These are phyloP conservation scores for Suillus paluster DNA, from an alignment of 768 basidiomycete species.

Conservation along the genomic window DNA sequence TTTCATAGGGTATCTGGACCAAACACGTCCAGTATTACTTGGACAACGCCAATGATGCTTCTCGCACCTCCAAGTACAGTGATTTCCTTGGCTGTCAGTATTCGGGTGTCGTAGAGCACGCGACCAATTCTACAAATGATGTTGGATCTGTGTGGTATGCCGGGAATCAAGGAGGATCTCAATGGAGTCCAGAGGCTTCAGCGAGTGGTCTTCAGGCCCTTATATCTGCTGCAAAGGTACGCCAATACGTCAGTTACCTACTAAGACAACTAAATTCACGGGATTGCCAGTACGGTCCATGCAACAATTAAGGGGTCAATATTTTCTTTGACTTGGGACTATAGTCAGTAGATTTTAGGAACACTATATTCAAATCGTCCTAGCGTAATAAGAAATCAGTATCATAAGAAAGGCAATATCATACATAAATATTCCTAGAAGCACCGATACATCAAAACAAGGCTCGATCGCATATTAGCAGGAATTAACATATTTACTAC, in stretches of 20 bases:
- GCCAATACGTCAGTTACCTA: conserved; percentile 10
- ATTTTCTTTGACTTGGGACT: background rate
- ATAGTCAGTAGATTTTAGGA: background rate
- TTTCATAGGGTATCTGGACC: conserved; percentile 48
- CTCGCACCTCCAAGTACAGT: conserved; percentile 48
- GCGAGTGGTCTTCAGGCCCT: conserved; percentile 34
- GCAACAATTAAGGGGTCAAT: background rate
- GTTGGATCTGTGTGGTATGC: conserved; percentile 45
- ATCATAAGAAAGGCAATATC: conserved; percentile 24
- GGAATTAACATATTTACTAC: conserved; percentile 27
- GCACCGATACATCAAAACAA: conserved; percentile 14
- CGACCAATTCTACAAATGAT: conserved; percentile 42
- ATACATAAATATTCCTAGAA: conserved; percentile 35
- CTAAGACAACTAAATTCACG: background rate
- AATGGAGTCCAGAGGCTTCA: conserved; percentile 33
- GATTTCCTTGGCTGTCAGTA: conserved; percentile 40
- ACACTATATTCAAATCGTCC: conserved; percentile 16
- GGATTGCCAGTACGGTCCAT: conserved; percentile 23
- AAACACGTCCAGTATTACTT: conserved; percentile 57
- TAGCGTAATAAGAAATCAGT: conserved; percentile 8
- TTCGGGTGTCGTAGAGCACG: conserved; percentile 43
- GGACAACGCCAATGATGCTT: conserved; percentile 46
- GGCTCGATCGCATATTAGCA: conserved; percentile 24
- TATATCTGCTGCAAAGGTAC: conserved; percentile 33
- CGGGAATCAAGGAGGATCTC: conserved; percentile 27